A percentile compares a stretch with the other conserved stretches of the same genome.
These are phyloP conservation scores for Kondoa subrosea DNA, from an alignment of 768 basidiomycete genomes.

Conservation along the genomic window DNA sequence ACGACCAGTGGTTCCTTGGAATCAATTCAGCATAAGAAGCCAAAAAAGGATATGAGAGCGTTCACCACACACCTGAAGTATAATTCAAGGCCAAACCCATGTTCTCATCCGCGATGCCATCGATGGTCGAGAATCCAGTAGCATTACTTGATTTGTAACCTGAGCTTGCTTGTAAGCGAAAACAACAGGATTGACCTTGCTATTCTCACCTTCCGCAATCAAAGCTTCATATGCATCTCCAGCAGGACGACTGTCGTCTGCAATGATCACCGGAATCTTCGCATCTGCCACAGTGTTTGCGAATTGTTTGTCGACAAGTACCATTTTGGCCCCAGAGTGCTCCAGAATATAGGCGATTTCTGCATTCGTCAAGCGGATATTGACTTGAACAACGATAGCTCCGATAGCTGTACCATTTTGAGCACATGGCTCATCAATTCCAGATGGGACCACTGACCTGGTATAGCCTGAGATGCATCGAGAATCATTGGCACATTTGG, in stretches of 20 bases:
- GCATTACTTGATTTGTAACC: not conserved
- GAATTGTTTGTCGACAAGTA: conserved; percentile 63
- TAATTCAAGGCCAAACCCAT: conserved; percentile 50
- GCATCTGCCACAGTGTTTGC: conserved; percentile 38
- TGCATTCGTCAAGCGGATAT: conserved; percentile 57
- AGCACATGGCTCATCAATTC: too few relatives aligned
- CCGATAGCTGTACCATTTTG: too few relatives aligned
- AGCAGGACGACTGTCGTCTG: conserved; percentile 48
- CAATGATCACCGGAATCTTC: conserved; percentile 44
- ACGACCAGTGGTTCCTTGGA: conserved; percentile 23
- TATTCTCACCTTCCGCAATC: conserved; percentile 39
- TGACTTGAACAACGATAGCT: conserved; percentile 56
- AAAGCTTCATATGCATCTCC: conserved; percentile 71
- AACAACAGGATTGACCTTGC: too few relatives aligned
- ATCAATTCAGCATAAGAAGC: too few relatives aligned
- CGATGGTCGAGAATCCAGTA: not conserved
- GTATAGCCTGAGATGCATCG: conserved; percentile 61
- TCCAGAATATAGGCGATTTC: conserved; percentile 69
- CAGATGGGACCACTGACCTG: too few relatives aligned
- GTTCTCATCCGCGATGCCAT: conserved; percentile 42
- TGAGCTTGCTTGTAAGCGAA: too few relatives aligned
- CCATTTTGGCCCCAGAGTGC: conserved; percentile 55
- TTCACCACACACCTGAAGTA: too few relatives aligned
- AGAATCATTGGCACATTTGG: conserved; percentile 40
- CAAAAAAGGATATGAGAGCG: too few relatives aligned